A percentile compares a stretch with the other conserved stretches of the same genome.
These are phyloP conservation scores for Candida sithepensis DNA, from an alignment of 805 yeast species.

Conservation along the genomic window DNA sequence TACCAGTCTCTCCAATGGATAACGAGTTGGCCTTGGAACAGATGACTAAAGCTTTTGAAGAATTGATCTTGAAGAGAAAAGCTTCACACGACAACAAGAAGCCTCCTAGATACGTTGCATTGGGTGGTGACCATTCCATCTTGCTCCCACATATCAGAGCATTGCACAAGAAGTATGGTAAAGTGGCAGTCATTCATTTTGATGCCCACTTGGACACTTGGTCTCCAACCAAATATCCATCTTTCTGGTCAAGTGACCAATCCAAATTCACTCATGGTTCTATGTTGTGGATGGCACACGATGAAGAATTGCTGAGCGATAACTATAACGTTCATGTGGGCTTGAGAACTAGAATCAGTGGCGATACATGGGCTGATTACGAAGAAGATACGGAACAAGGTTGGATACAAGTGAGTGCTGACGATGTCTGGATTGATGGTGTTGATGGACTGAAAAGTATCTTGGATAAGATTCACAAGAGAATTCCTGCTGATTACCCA, in stretches of 20 bases:
- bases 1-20: conserved; percentile 60
- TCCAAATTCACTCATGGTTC: conserved; percentile 76
- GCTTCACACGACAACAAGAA: conserved; percentile 24
- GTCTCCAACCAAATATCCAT: conserved; percentile 68
- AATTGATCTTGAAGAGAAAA: conserved; percentile 39
- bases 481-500: conserved; percentile 61
- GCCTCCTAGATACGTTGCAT: conserved; percentile 63
- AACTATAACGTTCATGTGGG: conserved; percentile 71
- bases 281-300: conserved; percentile 76
- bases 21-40: conserved; percentile 49
- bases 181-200: conserved; percentile 70
- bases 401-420: conserved; percentile 66
- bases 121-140: conserved; percentile 84
- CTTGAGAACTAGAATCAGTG: conserved; percentile 67
- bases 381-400: conserved; percentile 66
- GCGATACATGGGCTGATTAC: conserved; percentile 55
- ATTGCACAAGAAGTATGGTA: conserved; percentile 56
- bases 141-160: conserved; percentile 71
- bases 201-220: conserved; percentile 86
- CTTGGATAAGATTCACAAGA: conserved; percentile 44
- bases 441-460: conserved; percentile 45
- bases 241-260: conserved; percentile 30
- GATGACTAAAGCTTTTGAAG: conserved; percentile 53
- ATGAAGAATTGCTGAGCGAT: conserved; percentile 60
- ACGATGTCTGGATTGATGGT: conserved; percentile 70